Evolutionary conservation across 2,329 filamentous ascomycete species (phyloP).

Genomic region (Botrytis elliptica): DNA sequence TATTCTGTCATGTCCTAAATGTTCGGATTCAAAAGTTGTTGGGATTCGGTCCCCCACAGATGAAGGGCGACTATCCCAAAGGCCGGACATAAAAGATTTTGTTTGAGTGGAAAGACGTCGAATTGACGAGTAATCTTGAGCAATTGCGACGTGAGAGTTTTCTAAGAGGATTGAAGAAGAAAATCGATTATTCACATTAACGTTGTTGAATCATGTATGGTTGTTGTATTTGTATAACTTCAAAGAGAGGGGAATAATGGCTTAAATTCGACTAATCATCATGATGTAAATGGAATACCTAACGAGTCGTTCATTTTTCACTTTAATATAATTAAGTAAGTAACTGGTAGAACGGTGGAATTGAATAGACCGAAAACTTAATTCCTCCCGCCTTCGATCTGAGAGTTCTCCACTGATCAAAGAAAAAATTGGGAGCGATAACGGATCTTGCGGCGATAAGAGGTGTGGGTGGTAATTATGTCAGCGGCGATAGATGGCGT

Average conservation of each 20-base stretch:
- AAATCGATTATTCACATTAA: not conserved
- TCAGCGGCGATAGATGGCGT: constrained; percentile 22
- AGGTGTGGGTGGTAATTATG: constrained; percentile 9
- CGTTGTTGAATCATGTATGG: not conserved
- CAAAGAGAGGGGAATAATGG: not conserved
- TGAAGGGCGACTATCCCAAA: constrained; percentile 30
- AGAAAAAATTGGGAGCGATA: constrained; percentile 13
- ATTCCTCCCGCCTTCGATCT: not conserved
- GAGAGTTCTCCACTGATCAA: not conserved
- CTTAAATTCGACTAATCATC: not conserved
- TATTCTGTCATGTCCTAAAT: constrained; percentile 35
- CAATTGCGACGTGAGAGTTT: not conserved
- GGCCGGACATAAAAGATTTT: constrained; percentile 29
- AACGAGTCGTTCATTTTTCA: not conserved
- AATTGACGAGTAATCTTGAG: not conserved
- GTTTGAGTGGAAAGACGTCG: constrained; percentile 19
- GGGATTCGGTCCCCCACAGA: constrained; percentile 27
- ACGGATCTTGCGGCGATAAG: constrained; percentile 19
- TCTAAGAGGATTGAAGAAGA: not conserved
- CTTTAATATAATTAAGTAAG: not conserved
- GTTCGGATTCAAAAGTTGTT: constrained; percentile 27
- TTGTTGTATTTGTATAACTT: not conserved
- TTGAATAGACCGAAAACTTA: not conserved
- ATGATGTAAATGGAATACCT: constrained; percentile 11
- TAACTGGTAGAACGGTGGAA: not conserved